Evolutionary conservation across 352 stramenopile genomes (phyloP).

Genomic region (Pythium monospermum): DNA sequence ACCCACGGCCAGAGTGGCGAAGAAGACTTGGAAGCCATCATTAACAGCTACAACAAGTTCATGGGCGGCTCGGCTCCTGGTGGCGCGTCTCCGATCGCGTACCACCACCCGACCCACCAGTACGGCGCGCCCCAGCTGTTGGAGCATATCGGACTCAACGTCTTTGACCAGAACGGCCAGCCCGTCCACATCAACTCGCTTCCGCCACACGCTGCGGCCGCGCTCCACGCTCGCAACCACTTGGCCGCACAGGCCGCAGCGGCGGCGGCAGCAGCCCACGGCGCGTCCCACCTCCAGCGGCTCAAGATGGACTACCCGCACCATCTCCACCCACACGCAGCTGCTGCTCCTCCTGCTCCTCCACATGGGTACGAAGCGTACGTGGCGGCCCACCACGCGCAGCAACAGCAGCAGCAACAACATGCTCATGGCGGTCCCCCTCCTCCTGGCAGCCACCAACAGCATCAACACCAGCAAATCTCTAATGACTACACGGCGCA

Average conservation of each 20-base stretch:
- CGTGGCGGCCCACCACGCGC: slow-evolving; percentile 14
- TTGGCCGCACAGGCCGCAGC: slow-evolving; percentile 4
- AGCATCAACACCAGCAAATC: slow-evolving; percentile 6
- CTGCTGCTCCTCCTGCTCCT: not conserved
- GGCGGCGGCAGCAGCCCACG: slow-evolving; percentile 1
- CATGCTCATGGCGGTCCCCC: no score
- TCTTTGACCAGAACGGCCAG: slow-evolving; percentile 53
- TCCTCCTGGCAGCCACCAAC: not conserved
- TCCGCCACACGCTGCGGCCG: slow-evolving; percentile 10
- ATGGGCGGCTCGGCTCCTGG: slow-evolving; percentile 30
- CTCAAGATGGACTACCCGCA: slow-evolving; percentile 60
- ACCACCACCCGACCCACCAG: slow-evolving; percentile 37
- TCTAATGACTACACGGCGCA: slow-evolving; percentile 57
- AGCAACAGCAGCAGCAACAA: no score
- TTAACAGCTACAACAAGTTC: slow-evolving; percentile 74
- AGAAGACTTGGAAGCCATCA: slow-evolving; percentile 50
- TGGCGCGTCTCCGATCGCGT: slow-evolving; percentile 38
- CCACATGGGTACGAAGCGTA: slow-evolving; percentile 39
- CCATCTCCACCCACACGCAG: not conserved
- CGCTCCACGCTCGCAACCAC: slow-evolving; percentile 22
- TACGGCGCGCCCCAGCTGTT: slow-evolving; percentile 45
- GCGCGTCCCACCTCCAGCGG: slow-evolving; percentile 30
- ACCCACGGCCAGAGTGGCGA: slow-evolving; percentile 29
- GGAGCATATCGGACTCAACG: slow-evolving; percentile 53
- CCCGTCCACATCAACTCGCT: slow-evolving; percentile 19